phyloP scores from a whole-genome alignment of 1,139 yeast species.

The Nakaseomyces uthaithaninus region DNA sequence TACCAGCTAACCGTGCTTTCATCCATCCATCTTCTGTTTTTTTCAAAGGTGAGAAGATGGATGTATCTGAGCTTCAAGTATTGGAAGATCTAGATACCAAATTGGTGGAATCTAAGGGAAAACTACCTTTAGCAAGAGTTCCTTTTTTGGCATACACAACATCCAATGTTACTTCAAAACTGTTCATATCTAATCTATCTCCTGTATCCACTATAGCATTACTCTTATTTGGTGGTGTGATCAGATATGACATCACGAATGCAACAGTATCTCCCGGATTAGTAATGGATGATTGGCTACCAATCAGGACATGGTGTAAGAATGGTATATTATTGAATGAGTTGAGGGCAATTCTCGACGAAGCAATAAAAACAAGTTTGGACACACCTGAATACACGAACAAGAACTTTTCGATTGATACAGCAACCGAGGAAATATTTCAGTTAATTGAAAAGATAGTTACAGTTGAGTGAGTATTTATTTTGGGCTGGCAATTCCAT shows the following conservation, averaged over 20 bases:
- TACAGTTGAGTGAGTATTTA: constrained; percentile 19
- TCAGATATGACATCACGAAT: constrained; percentile 55
- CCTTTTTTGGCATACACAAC: constrained; percentile 50
- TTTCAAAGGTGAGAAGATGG: constrained; percentile 35
- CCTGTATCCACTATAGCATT: constrained; percentile 69
- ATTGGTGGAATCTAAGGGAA: constrained; percentile 35
- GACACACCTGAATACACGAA: constrained; percentile 33
- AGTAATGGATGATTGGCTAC: constrained; percentile 70
- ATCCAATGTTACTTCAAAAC: constrained; percentile 57
- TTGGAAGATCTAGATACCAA: constrained; percentile 25
- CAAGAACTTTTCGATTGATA: constrained; percentile 1
- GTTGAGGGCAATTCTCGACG: constrained; percentile 56
- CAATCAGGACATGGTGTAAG: constrained; percentile 86
- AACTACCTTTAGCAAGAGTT: constrained; percentile 33
- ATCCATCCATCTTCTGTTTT: constrained; percentile 76
- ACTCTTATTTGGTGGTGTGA: constrained; percentile 69
- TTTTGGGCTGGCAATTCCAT: too few species aligned
- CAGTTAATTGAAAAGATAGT: constrained; percentile 33
- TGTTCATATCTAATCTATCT: constrained; percentile 66
- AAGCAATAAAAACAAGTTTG: constrained; percentile 52
- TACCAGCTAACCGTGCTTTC: constrained; percentile 63
- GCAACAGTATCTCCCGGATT: constrained; percentile 51
- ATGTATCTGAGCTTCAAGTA: constrained; percentile 36
- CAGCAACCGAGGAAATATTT: constrained; percentile 30
- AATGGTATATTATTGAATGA: constrained; percentile 79